phyloP scores from a whole-genome alignment of 345 rosid genomes.

The Draba incana region DNA sequence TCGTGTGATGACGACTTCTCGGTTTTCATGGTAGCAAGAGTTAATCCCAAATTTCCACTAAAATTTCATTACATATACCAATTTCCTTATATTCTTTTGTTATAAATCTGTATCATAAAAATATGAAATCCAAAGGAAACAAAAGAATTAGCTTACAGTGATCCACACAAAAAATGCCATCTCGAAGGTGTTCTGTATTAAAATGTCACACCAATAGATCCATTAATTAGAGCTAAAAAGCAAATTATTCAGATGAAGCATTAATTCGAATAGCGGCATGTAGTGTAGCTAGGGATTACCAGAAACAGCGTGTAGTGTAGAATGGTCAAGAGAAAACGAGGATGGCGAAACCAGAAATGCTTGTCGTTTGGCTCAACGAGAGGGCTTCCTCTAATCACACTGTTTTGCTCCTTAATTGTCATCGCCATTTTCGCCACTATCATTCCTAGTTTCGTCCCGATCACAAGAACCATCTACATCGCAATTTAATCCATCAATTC shows the following conservation, averaged over 20 bases:
- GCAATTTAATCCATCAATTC: neutral
- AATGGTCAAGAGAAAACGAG: constrained; percentile 49
- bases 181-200: constrained; percentile 77
- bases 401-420: constrained; percentile 37
- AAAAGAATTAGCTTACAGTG: constrained; percentile 51
- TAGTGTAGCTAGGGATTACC: constrained; percentile 36
- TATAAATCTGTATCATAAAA: neutral
- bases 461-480: constrained; percentile 48
- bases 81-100: neutral
- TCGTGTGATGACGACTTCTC: constrained; percentile 48
- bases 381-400: constrained; percentile 53
- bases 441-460: constrained; percentile 66
- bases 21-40: constrained; percentile 65
- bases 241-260: neutral
- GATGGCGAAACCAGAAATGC: constrained; percentile 61
- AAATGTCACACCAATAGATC: neutral
- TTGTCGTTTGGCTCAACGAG: constrained; percentile 58
- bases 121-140: neutral
- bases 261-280: neutral
- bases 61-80: constrained; percentile 40
- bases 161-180: constrained; percentile 69
- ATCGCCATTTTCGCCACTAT: constrained; percentile 62
- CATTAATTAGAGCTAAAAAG: neutral
- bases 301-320: constrained; percentile 55
- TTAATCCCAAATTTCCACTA: constrained; percentile 50